phyloP scores from a whole-genome alignment of 257 asterid species.

The Przewalskia tangutica region DNA sequence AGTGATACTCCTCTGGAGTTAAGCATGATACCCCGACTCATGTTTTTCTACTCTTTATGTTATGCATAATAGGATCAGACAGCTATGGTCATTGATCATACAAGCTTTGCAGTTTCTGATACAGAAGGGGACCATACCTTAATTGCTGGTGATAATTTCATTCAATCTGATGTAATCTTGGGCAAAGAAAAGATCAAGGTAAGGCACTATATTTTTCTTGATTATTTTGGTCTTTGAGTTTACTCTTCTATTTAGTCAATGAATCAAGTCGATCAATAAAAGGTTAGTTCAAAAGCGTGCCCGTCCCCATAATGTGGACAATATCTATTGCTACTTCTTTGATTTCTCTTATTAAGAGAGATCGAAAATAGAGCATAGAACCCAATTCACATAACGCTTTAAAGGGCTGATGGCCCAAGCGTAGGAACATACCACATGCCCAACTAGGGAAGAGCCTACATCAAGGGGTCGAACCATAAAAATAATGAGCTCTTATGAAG shows the following conservation, averaged over 20 bases:
- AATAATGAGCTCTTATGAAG: not conserved
- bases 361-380: not conserved
- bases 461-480: not conserved
- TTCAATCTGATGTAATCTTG: constrained; percentile 54
- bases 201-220: constrained; percentile 6
- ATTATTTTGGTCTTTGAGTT: not conserved
- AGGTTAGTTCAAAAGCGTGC: not conserved
- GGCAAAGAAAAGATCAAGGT: constrained; percentile 62
- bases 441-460: not conserved
- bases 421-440: not conserved
- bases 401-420: not conserved
- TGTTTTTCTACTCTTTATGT: not conserved
- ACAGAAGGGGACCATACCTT: constrained; percentile 69
- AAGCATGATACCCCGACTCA: not conserved
- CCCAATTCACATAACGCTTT: not conserved
- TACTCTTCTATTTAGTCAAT: not conserved
- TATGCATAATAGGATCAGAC: constrained; percentile 41
- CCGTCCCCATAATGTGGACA: not conserved
- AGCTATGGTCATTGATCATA: constrained; percentile 64
- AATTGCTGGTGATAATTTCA: constrained; percentile 54
- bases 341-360: not conserved
- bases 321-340: not conserved
- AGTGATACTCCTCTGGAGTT: not conserved
- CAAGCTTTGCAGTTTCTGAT: constrained; percentile 52
- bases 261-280: not conserved